A percentile compares a stretch with the other conserved stretches of the same genome.
Conservation (phyloP, 2,329 filamentous ascomycete genomes). For the Pseudogymnoascus sp. region DNA sequence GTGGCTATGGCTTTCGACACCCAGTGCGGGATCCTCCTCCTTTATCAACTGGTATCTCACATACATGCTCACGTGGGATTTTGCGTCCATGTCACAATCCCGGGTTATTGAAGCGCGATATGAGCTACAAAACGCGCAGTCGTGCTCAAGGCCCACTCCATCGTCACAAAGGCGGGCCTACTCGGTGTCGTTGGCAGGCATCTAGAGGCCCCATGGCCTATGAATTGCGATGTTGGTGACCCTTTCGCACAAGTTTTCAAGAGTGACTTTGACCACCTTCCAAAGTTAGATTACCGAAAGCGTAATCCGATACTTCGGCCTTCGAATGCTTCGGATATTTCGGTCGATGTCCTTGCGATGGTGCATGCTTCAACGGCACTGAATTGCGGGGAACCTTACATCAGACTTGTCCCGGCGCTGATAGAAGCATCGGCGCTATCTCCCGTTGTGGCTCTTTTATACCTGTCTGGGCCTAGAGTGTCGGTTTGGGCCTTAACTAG, state of each 20-base stretch:
- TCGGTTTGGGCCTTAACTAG: neutral
- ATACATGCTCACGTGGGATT: neutral
- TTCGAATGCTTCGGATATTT: neutral
- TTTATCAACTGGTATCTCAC: neutral
- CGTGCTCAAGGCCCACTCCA: neutral
- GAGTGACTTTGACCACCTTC: neutral
- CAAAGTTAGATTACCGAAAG: neutral
- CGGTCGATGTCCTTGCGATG: neutral
- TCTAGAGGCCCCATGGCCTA: neutral
- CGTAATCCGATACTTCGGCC: neutral
- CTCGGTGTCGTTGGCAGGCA: neutral
- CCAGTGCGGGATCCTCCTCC: neutral
- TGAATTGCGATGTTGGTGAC: neutral
- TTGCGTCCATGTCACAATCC: neutral
- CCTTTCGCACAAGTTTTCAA: neutral
- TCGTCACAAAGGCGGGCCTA: neutral
- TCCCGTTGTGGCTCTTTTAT: neutral
- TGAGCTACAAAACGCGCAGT: neutral
- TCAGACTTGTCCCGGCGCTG: neutral
- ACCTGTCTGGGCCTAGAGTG: neutral
- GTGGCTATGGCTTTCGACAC: neutral
- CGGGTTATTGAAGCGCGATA: constrained; percentile 4
- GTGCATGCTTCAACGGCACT: neutral
- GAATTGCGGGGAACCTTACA: constrained; percentile 3
- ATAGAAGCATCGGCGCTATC: neutral